These are phyloP conservation scores for Cladorrhinum sp. DNA, from an alignment of 2,329 filamentous ascomycete genomes.

Conservation along the genomic window DNA sequence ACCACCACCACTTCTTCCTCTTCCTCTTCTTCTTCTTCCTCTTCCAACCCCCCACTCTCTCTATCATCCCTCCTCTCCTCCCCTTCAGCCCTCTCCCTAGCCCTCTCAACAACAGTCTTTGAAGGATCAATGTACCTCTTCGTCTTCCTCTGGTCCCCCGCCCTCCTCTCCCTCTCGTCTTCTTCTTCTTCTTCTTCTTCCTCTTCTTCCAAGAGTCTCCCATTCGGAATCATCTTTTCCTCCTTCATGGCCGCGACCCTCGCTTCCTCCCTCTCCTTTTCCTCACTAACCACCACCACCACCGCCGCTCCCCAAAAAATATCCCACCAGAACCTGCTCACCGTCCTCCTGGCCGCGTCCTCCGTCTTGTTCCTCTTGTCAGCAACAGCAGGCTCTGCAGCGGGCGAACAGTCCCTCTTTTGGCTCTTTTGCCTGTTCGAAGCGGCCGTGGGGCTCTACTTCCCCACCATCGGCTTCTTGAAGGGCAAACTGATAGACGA, in stretches of 20 bases:
- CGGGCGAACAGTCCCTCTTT: slow-evolving; percentile 43
- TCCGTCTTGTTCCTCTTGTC: slow-evolving; percentile 39
- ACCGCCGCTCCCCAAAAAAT: slow-evolving; percentile 19
- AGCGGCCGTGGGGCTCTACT: slow-evolving; percentile 54
- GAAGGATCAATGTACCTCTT: slow-evolving; percentile 60
- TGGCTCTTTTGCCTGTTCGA: slow-evolving; percentile 57
- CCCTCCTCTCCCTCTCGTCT: slow-evolving; percentile 40
- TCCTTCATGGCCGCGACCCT: slow-evolving; percentile 58
- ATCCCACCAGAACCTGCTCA: slow-evolving; percentile 33
- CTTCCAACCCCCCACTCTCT: slow-evolving; percentile 43
- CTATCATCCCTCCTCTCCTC: slow-evolving; percentile 24
- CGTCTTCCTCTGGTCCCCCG: slow-evolving; percentile 56
- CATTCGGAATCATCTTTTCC: slow-evolving; percentile 48
- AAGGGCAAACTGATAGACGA: slow-evolving; percentile 54
- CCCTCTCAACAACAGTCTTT: slow-evolving; percentile 53
- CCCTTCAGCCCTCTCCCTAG: slow-evolving; percentile 46
- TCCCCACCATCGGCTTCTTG: slow-evolving; percentile 50
- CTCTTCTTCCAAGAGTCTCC: slow-evolving; percentile 26
- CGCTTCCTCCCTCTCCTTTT: slow-evolving; percentile 55
- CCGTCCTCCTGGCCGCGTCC: slow-evolving; percentile 36
- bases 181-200: slow-evolving; percentile 22
- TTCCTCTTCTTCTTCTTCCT: slow-evolving; percentile 18
- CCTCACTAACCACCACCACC: slow-evolving; percentile 38
- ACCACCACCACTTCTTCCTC: background rate
- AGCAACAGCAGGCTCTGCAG: slow-evolving; percentile 32